phyloP scores from a whole-genome alignment of 257 asterid genomes.

The Paraleonurus japonicus region DNA sequence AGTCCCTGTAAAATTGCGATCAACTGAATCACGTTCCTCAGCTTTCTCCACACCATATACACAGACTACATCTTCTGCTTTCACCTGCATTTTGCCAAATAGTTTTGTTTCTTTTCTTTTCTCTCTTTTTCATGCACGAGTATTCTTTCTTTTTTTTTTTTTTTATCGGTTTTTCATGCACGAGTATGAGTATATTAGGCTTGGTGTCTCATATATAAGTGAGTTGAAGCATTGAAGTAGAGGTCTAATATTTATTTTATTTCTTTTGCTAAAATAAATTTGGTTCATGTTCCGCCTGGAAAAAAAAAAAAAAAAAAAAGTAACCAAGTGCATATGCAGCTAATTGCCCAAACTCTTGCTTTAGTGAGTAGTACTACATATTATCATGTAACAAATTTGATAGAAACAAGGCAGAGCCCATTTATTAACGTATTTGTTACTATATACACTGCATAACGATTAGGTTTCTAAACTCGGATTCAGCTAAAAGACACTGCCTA shows the following conservation, averaged over 20 bases:
- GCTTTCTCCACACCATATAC: conserved; percentile 12
- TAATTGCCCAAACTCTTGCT: background rate
- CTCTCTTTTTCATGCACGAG: too few species aligned
- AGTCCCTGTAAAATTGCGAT: conserved; percentile 14
- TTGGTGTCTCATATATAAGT: conserved; percentile 7
- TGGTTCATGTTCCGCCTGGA: background rate
- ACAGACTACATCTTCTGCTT: conserved; percentile 7
- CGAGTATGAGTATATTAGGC: background rate
- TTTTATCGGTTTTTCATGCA: too few species aligned
- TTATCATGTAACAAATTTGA: background rate
- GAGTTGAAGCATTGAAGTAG: too few species aligned
- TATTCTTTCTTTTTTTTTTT: too few species aligned
- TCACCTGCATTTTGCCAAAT: conserved; percentile 26
- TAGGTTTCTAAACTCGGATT: background rate
- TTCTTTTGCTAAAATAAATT: background rate
- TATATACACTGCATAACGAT: background rate
- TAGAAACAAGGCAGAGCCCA: background rate
- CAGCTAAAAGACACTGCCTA: background rate
- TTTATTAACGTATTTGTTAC: background rate
- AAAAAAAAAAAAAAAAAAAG: too few species aligned
- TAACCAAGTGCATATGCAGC: background rate
- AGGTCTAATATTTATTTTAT: background rate
- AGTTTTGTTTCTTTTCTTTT: background rate
- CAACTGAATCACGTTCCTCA: background rate
- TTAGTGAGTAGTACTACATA: background rate